Percentiles rank a stretch among this genome's conserved stretches.
Conservation (phyloP, 805 yeast genomes). For the Pichia membranifaciens region DNA sequence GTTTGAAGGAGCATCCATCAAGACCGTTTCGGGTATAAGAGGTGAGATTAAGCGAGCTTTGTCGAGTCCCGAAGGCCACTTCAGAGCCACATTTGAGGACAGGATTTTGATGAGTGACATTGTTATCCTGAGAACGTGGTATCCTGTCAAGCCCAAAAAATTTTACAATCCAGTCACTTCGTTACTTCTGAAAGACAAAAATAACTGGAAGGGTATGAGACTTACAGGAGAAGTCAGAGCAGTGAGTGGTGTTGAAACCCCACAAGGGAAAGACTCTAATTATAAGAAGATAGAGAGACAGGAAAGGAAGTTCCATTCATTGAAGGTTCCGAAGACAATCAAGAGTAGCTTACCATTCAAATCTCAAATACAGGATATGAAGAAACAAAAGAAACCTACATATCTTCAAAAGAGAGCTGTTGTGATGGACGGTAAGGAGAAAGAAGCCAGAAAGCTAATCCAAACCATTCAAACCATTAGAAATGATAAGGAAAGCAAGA, state of each 20-base stretch:
- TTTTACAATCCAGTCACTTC: conserved; percentile 97
- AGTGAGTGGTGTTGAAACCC: conserved; percentile 54
- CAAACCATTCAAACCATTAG: conserved; percentile 81
- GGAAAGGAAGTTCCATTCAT: conserved; percentile 80
- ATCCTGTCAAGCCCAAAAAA: conserved; percentile 83
- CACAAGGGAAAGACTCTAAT: conserved; percentile 44
- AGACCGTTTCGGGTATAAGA: conserved; percentile 94
- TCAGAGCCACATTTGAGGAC: conserved; percentile 95
- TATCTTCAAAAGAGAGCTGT: conserved; percentile 90
- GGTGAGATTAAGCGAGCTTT: conserved; percentile 97
- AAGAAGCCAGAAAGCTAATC: conserved; percentile 84
- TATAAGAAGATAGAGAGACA: conserved; percentile 72
- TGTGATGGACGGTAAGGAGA: conserved; percentile 85
- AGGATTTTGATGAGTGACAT: conserved; percentile 87
- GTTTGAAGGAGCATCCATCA: conserved; percentile 95
- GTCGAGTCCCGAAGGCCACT: conserved; percentile 91
- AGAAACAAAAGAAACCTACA: conserved; percentile 77
- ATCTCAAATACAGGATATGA: conserved; percentile 84
- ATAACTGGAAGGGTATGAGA: conserved; percentile 94
- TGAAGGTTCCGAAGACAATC: conserved; percentile 77
- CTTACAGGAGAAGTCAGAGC: conserved; percentile 92
- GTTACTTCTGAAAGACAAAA: conserved; percentile 65
- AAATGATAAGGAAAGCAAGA: conserved; percentile 78
- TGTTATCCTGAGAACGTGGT: conserved; percentile 90
- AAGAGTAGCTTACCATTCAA: conserved; percentile 81